Evolutionary conservation across 2,329 filamentous ascomycete species (phyloP), one percentile per base, ranked within the genome.

Genomic region (Penicillium sp.): DNA sequence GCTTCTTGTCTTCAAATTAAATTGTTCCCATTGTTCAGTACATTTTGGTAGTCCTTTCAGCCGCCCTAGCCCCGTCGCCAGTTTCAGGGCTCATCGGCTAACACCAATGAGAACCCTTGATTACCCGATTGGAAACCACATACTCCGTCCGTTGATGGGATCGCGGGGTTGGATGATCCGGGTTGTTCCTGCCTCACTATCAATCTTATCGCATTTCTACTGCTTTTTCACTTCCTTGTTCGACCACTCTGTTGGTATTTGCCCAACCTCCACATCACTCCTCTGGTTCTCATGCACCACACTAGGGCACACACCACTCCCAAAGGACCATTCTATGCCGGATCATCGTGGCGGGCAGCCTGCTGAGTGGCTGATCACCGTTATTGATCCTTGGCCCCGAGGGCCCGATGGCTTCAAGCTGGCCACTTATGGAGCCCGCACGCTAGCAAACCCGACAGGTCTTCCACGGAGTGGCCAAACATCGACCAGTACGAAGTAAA

Each of bases 361-460:
- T 57, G 65, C 71, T 72, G 67, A 71, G 67, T 71, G 70, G 68
- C 66, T 69, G 61, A 52, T 60, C 58, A 57, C 52, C 46, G 60
- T 64, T 61, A 43, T 63, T 66, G 48, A 51, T 69, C 62, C 63
- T 67, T 65, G 65, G 46, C 53, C 55, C 63, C 66, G 64, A 66
- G 66, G 51, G 69, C 69, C 71, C 68, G 66, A 69, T 68, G 64
- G 68, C 66, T 65, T 69, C 63, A 64, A 59, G 40, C 66, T 43
- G 57, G 64, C 65, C 55, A 55, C 57, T 63, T 55, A 65, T 65
- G 63, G 60, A 65, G 59, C 48, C 65, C 71, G 63, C 62, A 63
- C 63, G 66, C 67, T 55, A 55, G 38, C 55, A 30, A 30, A 48
- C 45, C 38, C 65, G 70, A 66, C 68, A 63, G 64, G 62, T 61